Evolutionary conservation across 2,329 filamentous ascomycete genomes (phyloP).

Genomic region (Pseudogymnoascus sp.): DNA sequence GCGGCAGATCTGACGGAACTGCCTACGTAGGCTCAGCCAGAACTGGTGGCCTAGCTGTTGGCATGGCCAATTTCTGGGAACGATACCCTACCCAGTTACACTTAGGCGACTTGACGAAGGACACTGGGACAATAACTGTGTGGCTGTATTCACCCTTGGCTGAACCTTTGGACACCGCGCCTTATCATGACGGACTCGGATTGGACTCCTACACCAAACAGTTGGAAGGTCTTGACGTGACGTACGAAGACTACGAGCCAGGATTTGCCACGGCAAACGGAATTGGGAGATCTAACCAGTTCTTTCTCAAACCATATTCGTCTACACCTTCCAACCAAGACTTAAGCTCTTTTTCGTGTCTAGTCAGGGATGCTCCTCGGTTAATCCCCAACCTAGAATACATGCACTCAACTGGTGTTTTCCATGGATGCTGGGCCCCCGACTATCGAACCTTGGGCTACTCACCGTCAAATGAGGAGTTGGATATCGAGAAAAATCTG

Average conservation of each 20-base stretch:
- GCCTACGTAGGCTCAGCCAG: conserved; percentile 50
- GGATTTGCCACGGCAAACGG: conserved; percentile 48
- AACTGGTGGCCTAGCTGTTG: conserved; percentile 48
- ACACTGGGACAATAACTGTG: conserved; percentile 44
- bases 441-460: conserved; percentile 25
- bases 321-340: conserved; percentile 41
- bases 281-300: conserved; percentile 48
- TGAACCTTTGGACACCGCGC: conserved; percentile 45
- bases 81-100: conserved; percentile 52
- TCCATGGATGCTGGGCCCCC: conserved; percentile 47
- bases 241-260: conserved; percentile 53
- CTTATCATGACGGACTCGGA: conserved; percentile 50
- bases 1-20: conserved; percentile 45
- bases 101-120: conserved; percentile 40
- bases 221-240: conserved; percentile 51
- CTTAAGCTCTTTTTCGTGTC: conserved; percentile 34
- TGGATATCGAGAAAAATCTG: conserved; percentile 42
- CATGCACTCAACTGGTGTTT: conserved; percentile 41
- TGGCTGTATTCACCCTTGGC: conserved; percentile 53
- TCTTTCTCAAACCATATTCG: conserved; percentile 44
- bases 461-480: conserved; percentile 17
- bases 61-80: conserved; percentile 54
- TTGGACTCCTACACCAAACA: conserved; percentile 48
- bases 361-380: conserved; percentile 44
- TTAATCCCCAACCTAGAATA: conserved; percentile 40